Evolutionary conservation across 352 stramenopile species (phyloP).

Genomic region (Globisporangium echinulatum): DNA sequence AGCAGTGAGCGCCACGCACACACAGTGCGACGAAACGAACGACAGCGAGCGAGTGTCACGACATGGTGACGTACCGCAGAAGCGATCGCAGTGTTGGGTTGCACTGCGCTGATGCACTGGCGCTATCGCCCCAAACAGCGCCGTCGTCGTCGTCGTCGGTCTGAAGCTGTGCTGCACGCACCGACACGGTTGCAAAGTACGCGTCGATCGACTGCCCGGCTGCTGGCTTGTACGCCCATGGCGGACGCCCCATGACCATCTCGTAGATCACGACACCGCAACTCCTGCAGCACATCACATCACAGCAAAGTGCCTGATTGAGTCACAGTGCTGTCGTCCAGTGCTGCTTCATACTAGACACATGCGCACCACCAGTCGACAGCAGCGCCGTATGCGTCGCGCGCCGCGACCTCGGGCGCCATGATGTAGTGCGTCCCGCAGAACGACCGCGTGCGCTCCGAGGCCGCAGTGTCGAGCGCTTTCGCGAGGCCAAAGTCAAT

Average conservation of each 20-base stretch:
- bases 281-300: slow-evolving; percentile 25
- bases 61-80: slow-evolving; percentile 18
- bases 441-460: slow-evolving; percentile 26
- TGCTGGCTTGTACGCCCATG: slow-evolving; percentile 61
- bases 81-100: slow-evolving; percentile 21
- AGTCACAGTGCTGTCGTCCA: background rate
- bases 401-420: slow-evolving; percentile 58
- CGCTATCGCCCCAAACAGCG: no score
- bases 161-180: background rate
- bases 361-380: slow-evolving; percentile 67
- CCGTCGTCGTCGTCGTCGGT: background rate
- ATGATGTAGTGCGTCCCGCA: slow-evolving; percentile 77
- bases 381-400: slow-evolving; percentile 21
- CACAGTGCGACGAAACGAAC: no score
- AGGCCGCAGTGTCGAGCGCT: slow-evolving; percentile 8
- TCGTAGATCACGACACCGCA: slow-evolving; percentile 72
- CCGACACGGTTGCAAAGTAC: slow-evolving; percentile 31
- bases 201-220: slow-evolving; percentile 13
- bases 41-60: background rate
- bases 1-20: background rate
- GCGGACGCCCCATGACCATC: slow-evolving; percentile 53
- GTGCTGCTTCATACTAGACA: no score
- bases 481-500: slow-evolving; percentile 78
- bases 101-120: background rate
- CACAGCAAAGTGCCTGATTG: background rate